Evolutionary conservation across 108 stramenopile species (phyloP).

Genomic region (Cyclotella kingstonii): DNA sequence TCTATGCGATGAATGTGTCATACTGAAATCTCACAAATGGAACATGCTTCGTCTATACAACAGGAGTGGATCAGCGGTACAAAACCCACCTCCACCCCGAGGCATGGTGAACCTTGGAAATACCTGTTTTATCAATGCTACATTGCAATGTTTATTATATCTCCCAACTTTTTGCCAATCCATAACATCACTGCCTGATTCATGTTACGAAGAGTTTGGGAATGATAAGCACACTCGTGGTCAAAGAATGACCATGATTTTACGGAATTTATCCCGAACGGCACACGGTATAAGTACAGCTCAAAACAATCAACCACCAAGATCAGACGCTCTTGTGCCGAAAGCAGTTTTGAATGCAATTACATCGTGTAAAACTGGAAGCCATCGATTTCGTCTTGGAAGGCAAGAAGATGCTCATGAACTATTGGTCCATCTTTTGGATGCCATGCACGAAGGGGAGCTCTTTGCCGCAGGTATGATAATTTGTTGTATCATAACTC

Average conservation of each 20-base stretch:
- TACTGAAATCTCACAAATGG: constrained; percentile 66
- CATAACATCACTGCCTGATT: constrained; percentile 47
- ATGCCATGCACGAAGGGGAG: constrained; percentile 87
- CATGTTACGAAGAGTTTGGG: constrained; percentile 18
- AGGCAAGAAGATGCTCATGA: constrained; percentile 99
- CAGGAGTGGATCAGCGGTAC: background rate
- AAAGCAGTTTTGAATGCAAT: constrained; percentile 66
- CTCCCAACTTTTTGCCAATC: constrained; percentile 86
- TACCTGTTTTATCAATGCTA: constrained; percentile 96
- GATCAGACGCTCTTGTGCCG: constrained; percentile 54
- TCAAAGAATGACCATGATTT: constrained; percentile 53
- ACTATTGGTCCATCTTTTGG: constrained; percentile 91
- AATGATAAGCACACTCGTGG: constrained; percentile 42
- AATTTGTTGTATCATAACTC: too few relatives aligned
- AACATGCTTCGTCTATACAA: constrained; percentile 36
- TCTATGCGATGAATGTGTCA: constrained; percentile 73
- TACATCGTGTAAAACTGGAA: constrained; percentile 55
- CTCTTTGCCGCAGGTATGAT: constrained; percentile 59
- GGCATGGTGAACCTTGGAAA: constrained; percentile 94
- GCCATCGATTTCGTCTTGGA: constrained; percentile 86
- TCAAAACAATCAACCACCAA: constrained; percentile 34
- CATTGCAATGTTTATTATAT: constrained; percentile 89
- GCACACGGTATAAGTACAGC: constrained; percentile 45
- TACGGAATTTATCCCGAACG: constrained; percentile 53
- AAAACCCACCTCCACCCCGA: constrained; percentile 39